Base-by-base conservation (phyloP, 805 yeast genomes). In the Torulaspora quercuum region DNA sequence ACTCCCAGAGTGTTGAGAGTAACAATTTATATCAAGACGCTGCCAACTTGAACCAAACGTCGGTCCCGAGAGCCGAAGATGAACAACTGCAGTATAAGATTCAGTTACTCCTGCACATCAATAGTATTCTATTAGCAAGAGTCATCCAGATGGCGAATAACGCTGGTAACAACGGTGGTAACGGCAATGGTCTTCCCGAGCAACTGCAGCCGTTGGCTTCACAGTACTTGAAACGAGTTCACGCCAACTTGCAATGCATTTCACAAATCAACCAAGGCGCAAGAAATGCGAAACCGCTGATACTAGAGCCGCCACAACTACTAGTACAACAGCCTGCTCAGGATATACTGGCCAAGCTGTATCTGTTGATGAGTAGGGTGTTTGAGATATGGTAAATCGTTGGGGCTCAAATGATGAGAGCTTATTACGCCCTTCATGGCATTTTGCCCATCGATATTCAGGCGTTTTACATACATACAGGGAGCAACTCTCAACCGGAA, bases 171-270 rank as follows among this genome's bases (percentile, higher is more conserved):
- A 40, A 34, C 37, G 21, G 24, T 24, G 28, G 25, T 30, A 44
- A 23, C 46, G 17, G 39, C 30, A 21, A 39, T 14, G 33, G 36
- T 22, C 46, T 49, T 20, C 56, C 51, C 6, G 63, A 54, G 27
- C 52, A 48, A 14, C 48, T 50, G 12, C 61, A 55, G 42, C 42
- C 37, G 10, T 21, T 52, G 16, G 42, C 53, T n/a, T 43, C 59
- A 8, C 62, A 60, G 37, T 49, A 53, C 37, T 41, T 57, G 39
- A 57, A 58, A 29, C 42, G 65, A 23, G 61, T 60, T 6, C 65
- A 60, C 43, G 54, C 63, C 9, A 60, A 60, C 40, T 39, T 60
- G 33, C 65, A 60, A 34, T 57, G 63, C 33, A 57, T 60, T 13
- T 58, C 63, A 7, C 63, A 55, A 41, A 54, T 60, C 16, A 59